phyloP scores from a whole-genome alignment of 73 alveolate species.

The Paramecium pentaurelia region DNA sequence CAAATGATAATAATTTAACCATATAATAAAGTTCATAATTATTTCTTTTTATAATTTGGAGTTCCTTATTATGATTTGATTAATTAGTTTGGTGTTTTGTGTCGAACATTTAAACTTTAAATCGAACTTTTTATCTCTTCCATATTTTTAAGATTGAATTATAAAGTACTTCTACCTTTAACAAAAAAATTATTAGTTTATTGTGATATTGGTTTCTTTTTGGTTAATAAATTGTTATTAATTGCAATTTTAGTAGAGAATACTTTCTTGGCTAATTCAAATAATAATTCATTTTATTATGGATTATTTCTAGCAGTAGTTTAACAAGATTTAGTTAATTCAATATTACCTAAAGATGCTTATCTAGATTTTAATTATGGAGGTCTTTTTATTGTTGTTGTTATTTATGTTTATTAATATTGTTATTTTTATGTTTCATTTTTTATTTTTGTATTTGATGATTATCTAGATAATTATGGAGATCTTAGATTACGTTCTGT shows the following conservation, averaged over 20 bases:
- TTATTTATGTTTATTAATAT: too few species aligned
- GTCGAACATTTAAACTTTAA: background rate
- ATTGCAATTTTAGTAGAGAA: background rate
- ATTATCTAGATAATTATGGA: background rate
- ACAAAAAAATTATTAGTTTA: background rate
- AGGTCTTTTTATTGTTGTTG: background rate
- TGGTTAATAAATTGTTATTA: background rate
- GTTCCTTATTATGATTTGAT: background rate
- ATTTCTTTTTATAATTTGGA: background rate
- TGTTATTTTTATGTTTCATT: background rate
- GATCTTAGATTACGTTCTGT: background rate
- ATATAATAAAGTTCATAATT: background rate
- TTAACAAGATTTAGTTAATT: background rate
- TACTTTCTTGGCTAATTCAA: constrained; percentile 1
- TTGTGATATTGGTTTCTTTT: background rate
- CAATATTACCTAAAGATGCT: background rate
- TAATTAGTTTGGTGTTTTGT: background rate
- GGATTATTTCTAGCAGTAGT: background rate
- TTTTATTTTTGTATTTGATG: background rate
- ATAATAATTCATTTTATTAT: background rate
- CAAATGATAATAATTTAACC: background rate
- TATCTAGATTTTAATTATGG: background rate
- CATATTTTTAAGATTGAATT: background rate
- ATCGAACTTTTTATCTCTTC: constrained; percentile 31
- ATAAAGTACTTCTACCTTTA: background rate